These are phyloP conservation scores for Gonapodya prolifera DNA, from an alignment of 192 early-diverging fungal species.

Conservation along the genomic window DNA sequence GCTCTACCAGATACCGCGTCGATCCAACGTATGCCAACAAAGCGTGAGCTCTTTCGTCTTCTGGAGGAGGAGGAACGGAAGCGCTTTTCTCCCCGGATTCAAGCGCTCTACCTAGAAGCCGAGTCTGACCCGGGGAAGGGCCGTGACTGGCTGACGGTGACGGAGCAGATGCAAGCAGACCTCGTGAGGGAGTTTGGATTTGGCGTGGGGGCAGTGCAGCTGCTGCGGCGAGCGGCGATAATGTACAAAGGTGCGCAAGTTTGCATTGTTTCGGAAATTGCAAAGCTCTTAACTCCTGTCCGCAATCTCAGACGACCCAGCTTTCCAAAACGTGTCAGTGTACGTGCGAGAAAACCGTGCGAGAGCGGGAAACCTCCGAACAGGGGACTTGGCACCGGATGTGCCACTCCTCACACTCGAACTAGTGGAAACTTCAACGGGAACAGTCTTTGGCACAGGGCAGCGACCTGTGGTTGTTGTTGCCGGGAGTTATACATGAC, in stretches of 20 bases:
- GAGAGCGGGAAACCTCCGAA: background rate
- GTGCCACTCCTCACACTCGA: background rate
- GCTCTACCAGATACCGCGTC: background rate
- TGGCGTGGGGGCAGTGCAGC: background rate
- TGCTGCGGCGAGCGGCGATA: background rate
- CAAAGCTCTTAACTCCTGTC: background rate
- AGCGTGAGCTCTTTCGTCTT: background rate
- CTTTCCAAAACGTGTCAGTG: background rate
- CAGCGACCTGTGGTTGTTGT: background rate
- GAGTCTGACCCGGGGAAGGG: background rate
- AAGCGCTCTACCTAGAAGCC: background rate
- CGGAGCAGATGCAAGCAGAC: background rate
- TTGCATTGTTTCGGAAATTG: background rate
- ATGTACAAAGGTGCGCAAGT: background rate
- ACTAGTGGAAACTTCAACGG: background rate
- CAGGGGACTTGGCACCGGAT: background rate
- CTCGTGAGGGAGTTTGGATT: background rate
- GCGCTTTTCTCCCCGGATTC: background rate
- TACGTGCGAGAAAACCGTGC: background rate
- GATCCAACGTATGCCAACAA: background rate
- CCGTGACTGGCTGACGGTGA: background rate
- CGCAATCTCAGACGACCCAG: background rate
- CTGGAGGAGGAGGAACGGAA: background rate
- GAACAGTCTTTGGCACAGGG: background rate
- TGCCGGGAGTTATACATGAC: background rate